Base-by-base conservation (phyloP, 2,329 filamentous ascomycete species). In the Calonectria pseudoturangicola region DNA sequence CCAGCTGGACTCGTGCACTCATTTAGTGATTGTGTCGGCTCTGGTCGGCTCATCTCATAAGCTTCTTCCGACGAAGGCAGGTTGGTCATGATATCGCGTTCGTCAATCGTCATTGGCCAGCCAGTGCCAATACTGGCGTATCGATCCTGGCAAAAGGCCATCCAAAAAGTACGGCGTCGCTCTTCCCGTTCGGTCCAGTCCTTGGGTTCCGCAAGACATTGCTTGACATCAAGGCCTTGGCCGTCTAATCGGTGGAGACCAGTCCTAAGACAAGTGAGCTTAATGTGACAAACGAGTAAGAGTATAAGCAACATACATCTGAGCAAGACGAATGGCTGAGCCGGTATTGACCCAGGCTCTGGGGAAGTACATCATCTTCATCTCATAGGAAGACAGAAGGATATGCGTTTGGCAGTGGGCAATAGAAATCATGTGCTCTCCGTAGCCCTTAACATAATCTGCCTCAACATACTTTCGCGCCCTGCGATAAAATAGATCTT, bases 291-390 rank as follows among this genome's bases (percentile, higher is more conserved):
- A 18, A 6, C 43, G 16, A 41, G 41, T 13, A 8, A 30, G 43
- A 25, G 45, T 39, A 39, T 27, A 18, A 25, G 21, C 21, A 41
- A 82, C 89, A 83, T 82, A 92, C 96, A 98, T 98, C 80, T 98
- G 93, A 64, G 91, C 91, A 67, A 98, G 85, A 64, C 96, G 91
- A n/a, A 93, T 91, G 5, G 93, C 93, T 73, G 94, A 89, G 27
- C 96, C 97, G 3, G 94, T 93, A 77, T 94, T 98, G 86, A 98
- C 92, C 97, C 97, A 98, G 0, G 97, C 97, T 76, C 97, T 89
- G 1, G 97, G 96, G 79, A 98, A 98, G 83, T 95, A 97, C 94
- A 98, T 98, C 89, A 94, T 94, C 85, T 96, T 98, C 87, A 98
- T 98, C 83, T 99, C 97, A 79, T 98, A 98, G 0, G 90, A 92